Evolutionary conservation across 2,329 filamentous ascomycete species (phyloP).

Genomic region (Phialemoniopsis sp.): DNA sequence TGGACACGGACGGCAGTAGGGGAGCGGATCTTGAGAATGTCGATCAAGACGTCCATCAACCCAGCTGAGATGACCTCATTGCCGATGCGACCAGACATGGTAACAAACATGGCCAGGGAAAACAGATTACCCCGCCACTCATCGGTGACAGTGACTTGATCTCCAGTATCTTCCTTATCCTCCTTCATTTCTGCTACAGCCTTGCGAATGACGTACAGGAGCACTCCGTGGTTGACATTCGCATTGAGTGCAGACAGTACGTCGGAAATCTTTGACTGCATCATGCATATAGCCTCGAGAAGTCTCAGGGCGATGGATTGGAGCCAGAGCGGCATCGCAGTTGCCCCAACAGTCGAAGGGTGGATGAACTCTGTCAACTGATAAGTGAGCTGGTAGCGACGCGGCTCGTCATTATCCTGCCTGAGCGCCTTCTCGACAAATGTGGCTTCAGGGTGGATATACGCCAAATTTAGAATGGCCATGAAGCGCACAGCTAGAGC

Average conservation of each 20-base stretch:
- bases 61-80: slow-evolving; percentile 85
- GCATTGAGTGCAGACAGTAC: slow-evolving; percentile 89
- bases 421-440: slow-evolving; percentile 84
- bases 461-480: slow-evolving; percentile 86
- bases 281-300: slow-evolving; percentile 80
- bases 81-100: slow-evolving; percentile 69
- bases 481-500: slow-evolving; percentile 78
- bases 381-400: slow-evolving; percentile 83
- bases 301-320: slow-evolving; percentile 80
- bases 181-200: slow-evolving; percentile 76
- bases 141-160: slow-evolving; percentile 65
- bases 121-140: slow-evolving; percentile 91
- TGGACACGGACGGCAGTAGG: slow-evolving; percentile 78
- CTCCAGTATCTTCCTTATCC: slow-evolving; percentile 50
- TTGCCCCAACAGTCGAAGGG: slow-evolving; percentile 66
- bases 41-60: slow-evolving; percentile 83
- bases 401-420: slow-evolving; percentile 84
- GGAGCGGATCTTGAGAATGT: slow-evolving; percentile 81
- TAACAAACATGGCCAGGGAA: slow-evolving; percentile 78
- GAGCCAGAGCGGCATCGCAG: slow-evolving; percentile 65
- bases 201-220: slow-evolving; percentile 90
- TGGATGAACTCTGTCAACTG: slow-evolving; percentile 91
- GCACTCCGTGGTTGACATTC: slow-evolving; percentile 91
- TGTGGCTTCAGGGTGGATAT: slow-evolving; percentile 77
- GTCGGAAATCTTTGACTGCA: slow-evolving; percentile 72